Percentiles rank a stretch among this genome's conserved stretches.
These are phyloP conservation scores for Mallotus repandus DNA, from an alignment of 441 rosid species.

Conservation along the genomic window DNA sequence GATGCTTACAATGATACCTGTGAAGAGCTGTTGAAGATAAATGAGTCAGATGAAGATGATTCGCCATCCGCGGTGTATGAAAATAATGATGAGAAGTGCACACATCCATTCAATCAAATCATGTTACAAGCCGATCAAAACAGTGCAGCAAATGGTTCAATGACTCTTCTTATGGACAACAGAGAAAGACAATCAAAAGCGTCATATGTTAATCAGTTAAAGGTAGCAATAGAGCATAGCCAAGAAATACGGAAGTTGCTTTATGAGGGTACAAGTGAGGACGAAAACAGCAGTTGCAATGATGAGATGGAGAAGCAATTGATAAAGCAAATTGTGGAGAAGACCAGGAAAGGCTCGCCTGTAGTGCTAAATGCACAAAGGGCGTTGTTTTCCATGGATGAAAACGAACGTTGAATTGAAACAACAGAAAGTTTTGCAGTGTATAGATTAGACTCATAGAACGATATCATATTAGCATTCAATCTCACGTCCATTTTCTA, in stretches of 20 bases:
- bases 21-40: constrained; percentile 61
- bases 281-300: constrained; percentile 48
- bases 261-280: constrained; percentile 38
- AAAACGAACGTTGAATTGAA: constrained; percentile 23
- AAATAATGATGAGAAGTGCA: constrained; percentile 24
- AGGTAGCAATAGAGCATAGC: constrained; percentile 17
- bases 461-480: neutral
- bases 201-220: constrained; percentile 7
- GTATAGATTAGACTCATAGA: constrained; percentile 10
- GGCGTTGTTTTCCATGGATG: constrained; percentile 46
- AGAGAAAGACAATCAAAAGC: constrained; percentile 14
- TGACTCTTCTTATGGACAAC: neutral
- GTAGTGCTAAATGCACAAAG: constrained; percentile 69
- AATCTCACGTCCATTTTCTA: neutral
- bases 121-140: constrained; percentile 28
- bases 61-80: constrained; percentile 34
- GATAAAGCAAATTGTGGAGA: constrained; percentile 82
- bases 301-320: constrained; percentile 66
- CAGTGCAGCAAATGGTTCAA: constrained; percentile 18
- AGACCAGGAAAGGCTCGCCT: constrained; percentile 75
- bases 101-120: constrained; percentile 27
- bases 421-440: constrained; percentile 21
- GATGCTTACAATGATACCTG: constrained; percentile 71
- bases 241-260: constrained; percentile 39
- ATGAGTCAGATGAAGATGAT: constrained; percentile 57